phyloP scores from a whole-genome alignment of 768 basidiomycete species.

The Xerocomellus intermedius region DNA sequence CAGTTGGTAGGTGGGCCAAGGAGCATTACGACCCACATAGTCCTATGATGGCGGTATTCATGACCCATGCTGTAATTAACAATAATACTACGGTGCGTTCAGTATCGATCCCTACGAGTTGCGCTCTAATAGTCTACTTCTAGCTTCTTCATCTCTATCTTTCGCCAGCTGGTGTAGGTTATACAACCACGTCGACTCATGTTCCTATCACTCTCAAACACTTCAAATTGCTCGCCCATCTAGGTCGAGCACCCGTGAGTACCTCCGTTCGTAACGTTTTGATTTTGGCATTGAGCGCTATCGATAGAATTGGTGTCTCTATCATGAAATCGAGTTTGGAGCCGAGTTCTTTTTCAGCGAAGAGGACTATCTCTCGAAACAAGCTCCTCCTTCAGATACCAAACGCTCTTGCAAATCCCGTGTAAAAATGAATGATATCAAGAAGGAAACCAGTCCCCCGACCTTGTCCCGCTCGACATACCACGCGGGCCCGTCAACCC shows the following conservation, averaged over 20 bases:
- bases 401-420: slow-evolving; percentile 28
- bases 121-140: neutral
- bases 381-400: slow-evolving; percentile 17
- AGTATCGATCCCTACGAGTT: neutral
- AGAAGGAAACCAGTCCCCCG: slow-evolving; percentile 40
- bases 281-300: neutral
- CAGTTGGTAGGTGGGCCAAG: slow-evolving; percentile 62
- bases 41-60: slow-evolving; percentile 60
- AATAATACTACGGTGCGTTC: slow-evolving; percentile 42
- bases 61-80: slow-evolving; percentile 74
- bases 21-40: slow-evolving; percentile 54
- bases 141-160: slow-evolving; percentile 52
- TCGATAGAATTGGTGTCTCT: slow-evolving; percentile 50
- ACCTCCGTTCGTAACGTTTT: neutral
- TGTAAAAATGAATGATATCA: slow-evolving; percentile 35
- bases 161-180: slow-evolving; percentile 23
- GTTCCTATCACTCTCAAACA: slow-evolving; percentile 77
- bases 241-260: slow-evolving; percentile 62
- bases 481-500: slow-evolving; percentile 15
- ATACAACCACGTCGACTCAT: slow-evolving; percentile 27
- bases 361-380: slow-evolving; percentile 57
- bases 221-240: slow-evolving; percentile 68
- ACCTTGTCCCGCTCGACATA: slow-evolving; percentile 27
- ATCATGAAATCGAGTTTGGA: slow-evolving; percentile 60
- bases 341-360: slow-evolving; percentile 70